phyloP scores from a whole-genome alignment of 768 basidiomycete species.

The Mrakia gelida region DNA sequence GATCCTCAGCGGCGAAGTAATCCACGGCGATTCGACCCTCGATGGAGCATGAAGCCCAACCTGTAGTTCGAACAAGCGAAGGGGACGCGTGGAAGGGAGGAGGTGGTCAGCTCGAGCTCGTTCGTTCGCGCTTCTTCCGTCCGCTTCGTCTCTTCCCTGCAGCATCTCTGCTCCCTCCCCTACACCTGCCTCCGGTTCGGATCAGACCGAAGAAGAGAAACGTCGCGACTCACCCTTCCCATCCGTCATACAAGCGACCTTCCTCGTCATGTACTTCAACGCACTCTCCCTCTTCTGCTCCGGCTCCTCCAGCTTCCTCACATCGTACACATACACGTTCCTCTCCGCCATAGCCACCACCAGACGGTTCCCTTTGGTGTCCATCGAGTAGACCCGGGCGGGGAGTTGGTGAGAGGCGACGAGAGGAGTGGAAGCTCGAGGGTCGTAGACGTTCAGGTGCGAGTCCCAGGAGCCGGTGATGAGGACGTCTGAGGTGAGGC shows the following conservation, averaged over 20 bases:
- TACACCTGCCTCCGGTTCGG: no score
- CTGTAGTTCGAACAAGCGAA: constrained; percentile 46
- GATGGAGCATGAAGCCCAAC: constrained; percentile 87
- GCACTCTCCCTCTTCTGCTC: constrained; percentile 83
- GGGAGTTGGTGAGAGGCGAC: constrained; percentile 53
- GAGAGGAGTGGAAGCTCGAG: constrained; percentile 43
- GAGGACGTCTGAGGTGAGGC: constrained; percentile 56
- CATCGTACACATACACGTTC: constrained; percentile 81
- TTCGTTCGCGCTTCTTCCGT: background rate
- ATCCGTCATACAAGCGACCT: constrained; percentile 84
- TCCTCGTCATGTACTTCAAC: constrained; percentile 89
- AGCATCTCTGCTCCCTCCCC: background rate
- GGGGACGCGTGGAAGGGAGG: background rate
- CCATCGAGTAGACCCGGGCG: constrained; percentile 79
- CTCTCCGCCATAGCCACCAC: constrained; percentile 92
- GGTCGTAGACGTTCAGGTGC: constrained; percentile 82
- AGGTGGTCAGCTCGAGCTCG: background rate
- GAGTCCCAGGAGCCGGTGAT: constrained; percentile 92
- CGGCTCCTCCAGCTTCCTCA: constrained; percentile 64
- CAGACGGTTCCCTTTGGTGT: constrained; percentile 68
- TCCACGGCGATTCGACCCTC: constrained; percentile 97
- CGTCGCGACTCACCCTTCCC: constrained; percentile 63
- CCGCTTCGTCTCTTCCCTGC: background rate
- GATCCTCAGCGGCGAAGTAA: constrained; percentile 75
- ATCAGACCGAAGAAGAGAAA: background rate